A percentile compares a stretch with the other conserved stretches of the same genome.
phyloP scores from a whole-genome alignment of 352 stramenopile genomes.

The Globisporangium nunn region DNA sequence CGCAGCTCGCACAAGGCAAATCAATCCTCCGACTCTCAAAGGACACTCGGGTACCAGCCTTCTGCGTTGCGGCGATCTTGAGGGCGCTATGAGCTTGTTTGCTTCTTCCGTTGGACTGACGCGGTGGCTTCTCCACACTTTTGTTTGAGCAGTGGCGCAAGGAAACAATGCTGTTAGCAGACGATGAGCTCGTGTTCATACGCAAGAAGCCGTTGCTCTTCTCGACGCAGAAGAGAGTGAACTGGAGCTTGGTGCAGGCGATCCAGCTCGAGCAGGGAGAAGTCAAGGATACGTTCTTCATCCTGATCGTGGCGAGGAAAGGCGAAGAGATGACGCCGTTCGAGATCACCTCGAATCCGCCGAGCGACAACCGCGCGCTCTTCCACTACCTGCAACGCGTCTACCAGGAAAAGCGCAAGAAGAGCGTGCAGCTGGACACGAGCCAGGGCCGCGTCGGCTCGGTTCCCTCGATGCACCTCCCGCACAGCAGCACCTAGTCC shows the following conservation, averaged over 20 bases:
- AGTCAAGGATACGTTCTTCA: constrained; percentile 25
- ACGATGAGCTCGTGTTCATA: constrained; percentile 24
- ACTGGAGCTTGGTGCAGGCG: constrained; percentile 20
- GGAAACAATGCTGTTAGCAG: constrained; percentile 22
- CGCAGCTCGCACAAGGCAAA: constrained; percentile 11
- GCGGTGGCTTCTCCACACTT: not conserved
- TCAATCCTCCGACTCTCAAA: constrained; percentile 14
- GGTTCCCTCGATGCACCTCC: constrained; percentile 4
- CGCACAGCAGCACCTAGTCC: not conserved
- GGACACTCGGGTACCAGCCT: constrained; percentile 10
- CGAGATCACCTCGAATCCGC: constrained; percentile 22
- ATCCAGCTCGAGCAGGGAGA: constrained; percentile 29
- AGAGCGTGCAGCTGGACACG: constrained; percentile 9
- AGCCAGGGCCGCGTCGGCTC: not conserved
- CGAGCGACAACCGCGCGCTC: constrained; percentile 18
- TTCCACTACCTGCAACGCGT: constrained; percentile 19
- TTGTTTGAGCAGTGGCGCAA: constrained; percentile 22
- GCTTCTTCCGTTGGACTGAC: not conserved
- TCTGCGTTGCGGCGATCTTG: not conserved
- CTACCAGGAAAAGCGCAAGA: constrained; percentile 19
- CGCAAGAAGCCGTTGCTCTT: constrained; percentile 29
- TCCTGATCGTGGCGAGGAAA: constrained; percentile 24
- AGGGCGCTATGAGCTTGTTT: not conserved
- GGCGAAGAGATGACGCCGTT: constrained; percentile 23
- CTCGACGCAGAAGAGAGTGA: constrained; percentile 22